Evolutionary conservation across 805 yeast genomes (phyloP).

Genomic region (Ogataea haglerorum): DNA sequence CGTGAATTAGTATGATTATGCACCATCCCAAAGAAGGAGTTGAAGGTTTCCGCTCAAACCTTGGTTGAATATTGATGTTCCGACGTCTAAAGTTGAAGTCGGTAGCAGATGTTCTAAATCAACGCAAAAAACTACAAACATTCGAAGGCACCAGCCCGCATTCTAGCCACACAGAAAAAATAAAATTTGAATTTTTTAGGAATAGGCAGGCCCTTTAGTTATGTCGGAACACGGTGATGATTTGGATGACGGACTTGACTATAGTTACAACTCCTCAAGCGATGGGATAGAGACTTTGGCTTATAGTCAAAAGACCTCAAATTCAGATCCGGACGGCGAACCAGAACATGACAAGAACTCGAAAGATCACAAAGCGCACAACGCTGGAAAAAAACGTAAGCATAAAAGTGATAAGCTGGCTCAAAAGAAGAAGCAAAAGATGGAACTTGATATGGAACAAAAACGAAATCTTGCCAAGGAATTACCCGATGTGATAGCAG

Average conservation of each 20-base stretch:
- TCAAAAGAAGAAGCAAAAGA: constrained; percentile 61
- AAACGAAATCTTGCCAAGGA: constrained; percentile 54
- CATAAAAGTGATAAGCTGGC: constrained; percentile 43
- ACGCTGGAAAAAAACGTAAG: constrained; percentile 29
- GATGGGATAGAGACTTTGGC: constrained; percentile 29
- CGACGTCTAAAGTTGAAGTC: too few species aligned
- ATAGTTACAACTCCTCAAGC: constrained; percentile 64
- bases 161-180: constrained; percentile 5
- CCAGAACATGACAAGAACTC: neutral
- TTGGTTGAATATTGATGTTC: too few species aligned
- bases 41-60: too few species aligned
- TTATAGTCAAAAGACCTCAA: neutral
- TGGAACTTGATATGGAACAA: constrained; percentile 59
- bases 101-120: too few species aligned
- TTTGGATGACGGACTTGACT: constrained; percentile 17
- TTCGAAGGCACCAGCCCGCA: neutral
- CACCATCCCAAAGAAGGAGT: too few species aligned
- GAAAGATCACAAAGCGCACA: constrained; percentile 6
- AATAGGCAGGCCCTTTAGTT: neutral
- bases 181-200: neutral
- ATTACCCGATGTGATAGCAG: constrained; percentile 61
- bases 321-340: too few species aligned
- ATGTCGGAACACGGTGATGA: constrained; percentile 42
- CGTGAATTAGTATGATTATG: too few species aligned
- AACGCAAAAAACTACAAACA: too few species aligned